Evolutionary conservation across 169 alveolate genomes (phyloP).

Genomic region (Plasmodium relictum): DNA sequence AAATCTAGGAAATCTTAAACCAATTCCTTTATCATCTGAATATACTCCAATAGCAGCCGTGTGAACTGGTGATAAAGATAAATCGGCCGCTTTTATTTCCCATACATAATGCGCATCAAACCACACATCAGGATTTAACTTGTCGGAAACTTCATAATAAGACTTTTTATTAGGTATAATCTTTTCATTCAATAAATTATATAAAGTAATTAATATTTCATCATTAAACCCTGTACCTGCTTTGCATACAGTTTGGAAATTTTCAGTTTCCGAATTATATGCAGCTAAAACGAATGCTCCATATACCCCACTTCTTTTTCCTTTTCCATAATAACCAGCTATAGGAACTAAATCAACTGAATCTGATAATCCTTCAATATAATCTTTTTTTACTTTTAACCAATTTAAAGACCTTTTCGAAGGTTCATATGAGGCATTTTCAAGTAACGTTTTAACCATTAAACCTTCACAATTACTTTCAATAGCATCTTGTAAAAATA

Average conservation of each 20-base stretch:
- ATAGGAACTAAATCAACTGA: conserved; percentile 98
- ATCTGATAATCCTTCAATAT: conserved; percentile 97
- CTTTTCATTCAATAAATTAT: conserved; percentile 88
- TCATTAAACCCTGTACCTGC: conserved; percentile 98
- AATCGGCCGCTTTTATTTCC: conserved; percentile 98
- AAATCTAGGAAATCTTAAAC: conserved; percentile 98
- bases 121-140: conserved; percentile 91
- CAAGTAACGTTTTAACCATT: conserved; percentile 97
- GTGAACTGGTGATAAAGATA: conserved; percentile 97
- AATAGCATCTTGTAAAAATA: conserved; percentile 88
- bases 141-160: conserved; percentile 82
- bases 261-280: conserved; percentile 95
- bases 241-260: conserved; percentile 95
- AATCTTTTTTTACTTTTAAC: conserved; percentile 99
- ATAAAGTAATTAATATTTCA: conserved; percentile 90
- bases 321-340: conserved; percentile 97
- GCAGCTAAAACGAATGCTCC: conserved; percentile 98
- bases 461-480: conserved; percentile 97
- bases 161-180: conserved; percentile 84
- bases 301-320: conserved; percentile 95
- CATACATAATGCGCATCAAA: conserved; percentile 95
- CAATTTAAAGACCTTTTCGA: conserved; percentile 98
- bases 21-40: conserved; percentile 93
- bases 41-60: conserved; percentile 94
- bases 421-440: conserved; percentile 98